phyloP scores from a whole-genome alignment of 176 grass and related monocot genomes.

The Avena eriantha region DNA sequence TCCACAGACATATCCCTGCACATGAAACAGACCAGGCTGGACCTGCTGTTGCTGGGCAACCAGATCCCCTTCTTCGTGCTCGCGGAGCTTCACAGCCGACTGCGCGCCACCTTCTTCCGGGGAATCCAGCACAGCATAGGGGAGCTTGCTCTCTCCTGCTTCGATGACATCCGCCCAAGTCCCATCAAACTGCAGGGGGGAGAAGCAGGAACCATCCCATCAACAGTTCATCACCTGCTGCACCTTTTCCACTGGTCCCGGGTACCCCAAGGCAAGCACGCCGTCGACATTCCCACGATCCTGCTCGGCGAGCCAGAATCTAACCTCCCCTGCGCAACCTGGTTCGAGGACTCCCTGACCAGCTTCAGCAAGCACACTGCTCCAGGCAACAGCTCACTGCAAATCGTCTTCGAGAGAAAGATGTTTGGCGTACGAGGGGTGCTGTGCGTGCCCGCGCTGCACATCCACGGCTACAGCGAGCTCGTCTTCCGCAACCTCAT shows the following conservation, averaged over 20 bases:
- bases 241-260: constrained; percentile 30
- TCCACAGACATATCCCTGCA: background rate
- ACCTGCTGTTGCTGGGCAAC: background rate
- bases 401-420: background rate
- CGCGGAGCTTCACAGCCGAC: background rate
- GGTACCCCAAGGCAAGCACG: background rate
- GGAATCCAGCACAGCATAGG: background rate
- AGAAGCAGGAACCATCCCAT: no score
- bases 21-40: constrained; percentile 5
- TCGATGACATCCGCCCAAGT: background rate
- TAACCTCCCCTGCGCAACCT: background rate
- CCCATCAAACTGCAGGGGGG: no score
- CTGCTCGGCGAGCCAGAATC: background rate
- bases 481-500: background rate
- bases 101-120: background rate
- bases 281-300: background rate
- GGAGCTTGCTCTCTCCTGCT: constrained; percentile 16
- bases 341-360: background rate
- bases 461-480: background rate
- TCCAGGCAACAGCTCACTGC: background rate
- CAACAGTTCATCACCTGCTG: constrained; percentile 4
- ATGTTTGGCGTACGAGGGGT: background rate
- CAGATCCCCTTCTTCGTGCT: background rate
- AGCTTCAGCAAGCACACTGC: background rate
- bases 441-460: background rate